Evolutionary conservation across 2,329 filamentous ascomycete genomes (phyloP).

Genomic region (Periconia sp.): DNA sequence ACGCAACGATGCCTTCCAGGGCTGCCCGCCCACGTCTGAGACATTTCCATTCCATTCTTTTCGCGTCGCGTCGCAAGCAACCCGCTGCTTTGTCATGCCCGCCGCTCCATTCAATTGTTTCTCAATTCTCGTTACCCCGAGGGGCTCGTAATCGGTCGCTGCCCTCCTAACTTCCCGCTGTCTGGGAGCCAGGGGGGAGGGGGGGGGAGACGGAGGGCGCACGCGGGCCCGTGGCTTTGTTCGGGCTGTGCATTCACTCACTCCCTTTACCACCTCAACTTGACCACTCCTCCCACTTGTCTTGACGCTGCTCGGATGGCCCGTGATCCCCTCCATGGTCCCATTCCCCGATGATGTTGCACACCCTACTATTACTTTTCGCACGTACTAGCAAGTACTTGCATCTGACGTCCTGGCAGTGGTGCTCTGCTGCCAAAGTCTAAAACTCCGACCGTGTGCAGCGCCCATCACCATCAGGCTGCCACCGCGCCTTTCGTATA

Average conservation of each 20-base stretch:
- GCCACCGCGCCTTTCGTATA: neutral
- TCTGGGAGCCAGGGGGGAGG: conserved; percentile 21
- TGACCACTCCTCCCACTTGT: too few relatives aligned
- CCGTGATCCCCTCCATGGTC: conserved; percentile 23
- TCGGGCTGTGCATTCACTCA: conserved; percentile 38
- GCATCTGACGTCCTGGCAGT: neutral
- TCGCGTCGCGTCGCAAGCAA: neutral
- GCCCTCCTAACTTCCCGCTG: neutral
- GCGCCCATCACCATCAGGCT: neutral
- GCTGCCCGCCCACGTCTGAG: neutral
- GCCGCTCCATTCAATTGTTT: too few relatives aligned
- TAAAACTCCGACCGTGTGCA: neutral
- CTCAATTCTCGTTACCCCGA: too few relatives aligned
- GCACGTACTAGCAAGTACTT: neutral
- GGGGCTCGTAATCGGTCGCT: conserved; percentile 18
- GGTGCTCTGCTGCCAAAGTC: conserved; percentile 5
- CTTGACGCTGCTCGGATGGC: neutral
- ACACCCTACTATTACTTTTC: conserved; percentile 9
- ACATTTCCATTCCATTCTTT: neutral
- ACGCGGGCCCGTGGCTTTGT: conserved; percentile 22
- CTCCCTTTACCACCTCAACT: conserved; percentile 12
- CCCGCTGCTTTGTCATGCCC: too few relatives aligned
- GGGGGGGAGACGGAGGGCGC: too few relatives aligned
- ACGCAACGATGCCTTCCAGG: too few relatives aligned
- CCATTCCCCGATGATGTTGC: conserved; percentile 24